Evolutionary conservation across 2,329 filamentous ascomycete species (phyloP).

Genomic region (Fusarium musae): DNA sequence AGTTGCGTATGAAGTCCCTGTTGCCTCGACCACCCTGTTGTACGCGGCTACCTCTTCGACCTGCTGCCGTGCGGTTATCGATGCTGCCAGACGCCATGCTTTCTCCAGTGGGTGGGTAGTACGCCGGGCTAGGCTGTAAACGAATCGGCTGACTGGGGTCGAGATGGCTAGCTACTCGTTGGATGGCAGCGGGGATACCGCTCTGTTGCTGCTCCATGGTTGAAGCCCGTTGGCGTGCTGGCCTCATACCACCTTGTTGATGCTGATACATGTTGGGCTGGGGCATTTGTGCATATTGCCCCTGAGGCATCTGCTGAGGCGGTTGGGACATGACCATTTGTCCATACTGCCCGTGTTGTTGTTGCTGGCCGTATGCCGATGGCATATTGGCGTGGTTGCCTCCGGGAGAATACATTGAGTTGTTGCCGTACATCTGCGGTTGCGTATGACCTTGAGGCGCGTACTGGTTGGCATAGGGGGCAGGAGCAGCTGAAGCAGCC

Average conservation of each 20-base stretch:
- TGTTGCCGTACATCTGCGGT: constrained; percentile 83
- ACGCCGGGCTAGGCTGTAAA: constrained; percentile 93
- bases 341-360: constrained; percentile 72
- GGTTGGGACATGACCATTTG: constrained; percentile 78
- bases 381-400: constrained; percentile 60
- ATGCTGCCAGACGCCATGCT: constrained; percentile 70
- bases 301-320: constrained; percentile 72
- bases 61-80: constrained; percentile 66
- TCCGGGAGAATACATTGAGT: constrained; percentile 79
- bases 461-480: constrained; percentile 70
- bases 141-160: constrained; percentile 95
- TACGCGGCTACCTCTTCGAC: constrained; percentile 80
- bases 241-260: constrained; percentile 72
- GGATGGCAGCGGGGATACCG: constrained; percentile 91
- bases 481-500: constrained; percentile 74
- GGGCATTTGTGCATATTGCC: constrained; percentile 68
- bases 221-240: constrained; percentile 86
- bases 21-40: constrained; percentile 70
- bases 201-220: constrained; percentile 97
- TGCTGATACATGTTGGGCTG: constrained; percentile 71
- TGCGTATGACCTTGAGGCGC: constrained; percentile 58
- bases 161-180: constrained; percentile 93
- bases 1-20: constrained; percentile 91
- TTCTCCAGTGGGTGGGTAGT: constrained; percentile 93
- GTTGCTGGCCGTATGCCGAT: constrained; percentile 83